Conservation (phyloP, 2,329 filamentous ascomycete species). For the Pseudogymnoascus sp. region DNA sequence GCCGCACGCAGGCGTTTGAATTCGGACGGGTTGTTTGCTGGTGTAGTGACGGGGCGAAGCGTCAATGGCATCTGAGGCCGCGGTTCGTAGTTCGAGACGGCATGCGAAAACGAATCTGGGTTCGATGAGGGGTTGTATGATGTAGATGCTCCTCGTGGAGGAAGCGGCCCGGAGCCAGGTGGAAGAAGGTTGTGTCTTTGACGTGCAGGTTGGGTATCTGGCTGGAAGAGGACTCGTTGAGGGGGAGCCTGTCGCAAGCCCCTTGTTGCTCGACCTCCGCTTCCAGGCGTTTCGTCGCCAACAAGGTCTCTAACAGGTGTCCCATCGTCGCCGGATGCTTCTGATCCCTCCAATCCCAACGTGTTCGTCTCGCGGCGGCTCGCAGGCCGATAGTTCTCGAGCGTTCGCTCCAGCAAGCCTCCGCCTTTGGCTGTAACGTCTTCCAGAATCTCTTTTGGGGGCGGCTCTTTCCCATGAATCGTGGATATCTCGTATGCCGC, state of each 20-base stretch:
- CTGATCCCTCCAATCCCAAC: conserved; percentile 50
- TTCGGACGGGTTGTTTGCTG: conserved; percentile 63
- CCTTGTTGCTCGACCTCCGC: conserved; percentile 51
- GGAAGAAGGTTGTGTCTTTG: conserved; percentile 51
- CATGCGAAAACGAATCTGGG: conserved; percentile 49
- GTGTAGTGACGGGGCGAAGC: conserved; percentile 67
- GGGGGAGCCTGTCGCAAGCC: conserved; percentile 76
- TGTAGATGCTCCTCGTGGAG: conserved; percentile 32
- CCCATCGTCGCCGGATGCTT: conserved; percentile 53
- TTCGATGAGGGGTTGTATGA: conserved; percentile 47
- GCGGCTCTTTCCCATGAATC: conserved; percentile 71
- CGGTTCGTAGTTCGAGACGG: conserved; percentile 65
- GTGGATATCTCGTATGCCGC: conserved; percentile 80
- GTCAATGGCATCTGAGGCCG: conserved; percentile 54
- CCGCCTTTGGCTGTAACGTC: conserved; percentile 71
- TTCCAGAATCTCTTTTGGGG: conserved; percentile 82
- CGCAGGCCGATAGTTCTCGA: conserved; percentile 63
- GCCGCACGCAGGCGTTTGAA: conserved; percentile 51
- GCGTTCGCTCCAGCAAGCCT: conserved; percentile 66
- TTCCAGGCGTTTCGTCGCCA: conserved; percentile 43
- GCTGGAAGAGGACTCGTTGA: conserved; percentile 77
- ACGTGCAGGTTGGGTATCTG: conserved; percentile 61
- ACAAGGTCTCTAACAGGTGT: conserved; percentile 48
- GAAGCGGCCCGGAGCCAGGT: conserved; percentile 24
- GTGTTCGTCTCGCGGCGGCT: conserved; percentile 35